Evolutionary conservation across 352 stramenopile genomes (phyloP), one percentile per base, ranked within the genome.

Genomic region (Albugo candida): DNA sequence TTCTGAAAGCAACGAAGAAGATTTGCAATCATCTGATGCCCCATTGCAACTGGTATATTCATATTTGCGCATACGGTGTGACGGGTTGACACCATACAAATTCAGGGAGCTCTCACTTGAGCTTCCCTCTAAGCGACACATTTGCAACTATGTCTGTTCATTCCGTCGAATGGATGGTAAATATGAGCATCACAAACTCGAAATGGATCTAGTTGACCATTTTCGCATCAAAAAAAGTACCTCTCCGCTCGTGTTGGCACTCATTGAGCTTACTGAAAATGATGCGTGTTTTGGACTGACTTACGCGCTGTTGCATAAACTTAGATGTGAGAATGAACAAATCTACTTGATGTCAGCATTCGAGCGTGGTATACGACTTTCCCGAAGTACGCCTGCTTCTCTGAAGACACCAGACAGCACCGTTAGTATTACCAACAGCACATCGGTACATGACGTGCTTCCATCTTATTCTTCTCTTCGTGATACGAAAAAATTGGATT

Each of bases 111-210:
- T 96, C 36, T 64, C 95, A 2, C 64, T 91, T 24, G 86, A 96
- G 58, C 52, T 96, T 4, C 86, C 86, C 0, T 92, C 83, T 0
- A 96, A 96, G 52, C 81, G 78, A 2, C 80, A 95, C 27, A 70
- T 95, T 24, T 81, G 92, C 19, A 63, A 63, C 16, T 95, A 95
- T 34, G 58, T 67, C 0, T 52, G 44, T 3, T 47, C 47, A 4
- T 91, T 91, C 46, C 61, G 67, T 16, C 59, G 59, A 0, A 53
- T 54, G 19, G 65, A 83, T 21, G 65, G 68, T 0, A 66, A 56
- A 0, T 83, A 82, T 39, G 66, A 85, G 24, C 36, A 60, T 2
- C 50, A 67, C 5, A 47, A 54, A 0, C 58, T 89, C 42, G 63
- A 81, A 18, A 61, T 37, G 2, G 74, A 91, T 47, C 49, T 87